Base-by-base conservation (phyloP, 257 asterid species). In the Verbena officinalis region DNA sequence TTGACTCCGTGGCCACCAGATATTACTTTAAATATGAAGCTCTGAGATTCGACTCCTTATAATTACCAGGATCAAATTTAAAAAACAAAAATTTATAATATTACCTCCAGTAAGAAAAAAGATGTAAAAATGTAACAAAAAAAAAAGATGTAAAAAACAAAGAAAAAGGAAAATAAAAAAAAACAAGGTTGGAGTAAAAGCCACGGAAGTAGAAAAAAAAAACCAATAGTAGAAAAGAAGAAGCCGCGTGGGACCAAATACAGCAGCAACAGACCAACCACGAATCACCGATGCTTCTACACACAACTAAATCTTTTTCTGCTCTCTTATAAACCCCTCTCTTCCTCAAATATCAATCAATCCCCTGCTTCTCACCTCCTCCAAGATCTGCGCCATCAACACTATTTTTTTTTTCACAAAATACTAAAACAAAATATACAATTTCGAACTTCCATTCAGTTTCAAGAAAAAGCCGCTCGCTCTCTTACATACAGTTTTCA, bases 221-320 rank as follows among this genome's bases (percentile, higher is more conserved):
- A 30, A 48, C 55, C 4, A 73, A 53, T 10, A 48, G n/a, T 12
- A 50, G 44, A 16, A 24, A 31, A 40, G 30, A 16, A 69, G 16
- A 76, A 68, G 64, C 64, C 89, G 86, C 24, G 96, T 86, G 90
- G 96, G 92, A 65, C 92, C 89, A 64, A 54, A 40, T n/a, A 9
- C 9, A 13, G 56, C 40, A 62, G 15, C 59, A 73, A 55, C 17
- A 51, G 81, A 78, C 76, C 78, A 65, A 84, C 43, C 80, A 66
- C 40, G 78, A 79, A 57, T 22, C 65, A 3, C 36, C 36, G 36
- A 7, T 30, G 36, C 36, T 7, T 30, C 36, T 30, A 64, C 55
- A 52, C 67, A 31, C 31, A 24, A 57, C 69, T 36, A 84, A 64
- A 81, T 78, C 81, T 77, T 70, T 72, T 27, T 61, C 67, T 56